A percentile compares a stretch with the other conserved stretches of the same genome.
phyloP scores from a whole-genome alignment of 371 early-diverging fungal species.

The Mucor sp. region DNA sequence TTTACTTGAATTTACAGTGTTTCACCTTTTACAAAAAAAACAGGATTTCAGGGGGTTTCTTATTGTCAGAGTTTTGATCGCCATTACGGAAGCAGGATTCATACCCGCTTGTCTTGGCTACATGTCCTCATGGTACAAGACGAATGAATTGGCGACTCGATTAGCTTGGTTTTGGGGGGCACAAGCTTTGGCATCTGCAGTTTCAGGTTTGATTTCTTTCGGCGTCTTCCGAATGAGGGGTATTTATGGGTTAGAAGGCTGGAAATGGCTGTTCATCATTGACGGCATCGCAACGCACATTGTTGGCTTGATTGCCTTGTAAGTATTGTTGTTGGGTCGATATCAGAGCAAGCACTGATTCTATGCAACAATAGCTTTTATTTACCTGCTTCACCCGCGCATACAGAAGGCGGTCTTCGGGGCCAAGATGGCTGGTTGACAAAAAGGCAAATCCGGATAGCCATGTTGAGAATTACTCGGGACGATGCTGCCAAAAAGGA shows the following conservation, averaged over 20 bases:
- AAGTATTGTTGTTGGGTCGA: slow-evolving; percentile 13
- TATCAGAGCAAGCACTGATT: not conserved
- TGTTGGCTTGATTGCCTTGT: slow-evolving; percentile 46
- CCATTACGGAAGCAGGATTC: slow-evolving; percentile 55
- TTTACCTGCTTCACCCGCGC: slow-evolving; percentile 50
- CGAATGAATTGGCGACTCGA: slow-evolving; percentile 53
- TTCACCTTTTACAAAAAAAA: not conserved
- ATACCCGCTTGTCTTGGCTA: slow-evolving; percentile 64
- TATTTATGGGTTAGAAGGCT: slow-evolving; percentile 53
- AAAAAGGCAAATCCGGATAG: slow-evolving; percentile 45
- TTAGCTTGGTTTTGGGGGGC: slow-evolving; percentile 64
- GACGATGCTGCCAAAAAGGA: slow-evolving; percentile 55
- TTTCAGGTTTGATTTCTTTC: slow-evolving; percentile 62
- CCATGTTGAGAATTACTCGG: slow-evolving; percentile 51
- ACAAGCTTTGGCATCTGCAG: slow-evolving; percentile 59
- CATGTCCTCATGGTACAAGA: slow-evolving; percentile 61
- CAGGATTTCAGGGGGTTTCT: slow-evolving; percentile 35
- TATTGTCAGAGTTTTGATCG: slow-evolving; percentile 34
- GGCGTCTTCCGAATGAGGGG: slow-evolving; percentile 60
- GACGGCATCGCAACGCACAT: slow-evolving; percentile 56
- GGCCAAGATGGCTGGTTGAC: slow-evolving; percentile 42
- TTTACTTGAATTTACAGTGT: too few species aligned
- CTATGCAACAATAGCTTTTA: slow-evolving; percentile 12
- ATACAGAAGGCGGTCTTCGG: slow-evolving; percentile 41
- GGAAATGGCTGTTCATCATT: slow-evolving; percentile 62